phyloP scores from a whole-genome alignment of 108 stramenopile genomes.

The Skeletonema tropicum region DNA sequence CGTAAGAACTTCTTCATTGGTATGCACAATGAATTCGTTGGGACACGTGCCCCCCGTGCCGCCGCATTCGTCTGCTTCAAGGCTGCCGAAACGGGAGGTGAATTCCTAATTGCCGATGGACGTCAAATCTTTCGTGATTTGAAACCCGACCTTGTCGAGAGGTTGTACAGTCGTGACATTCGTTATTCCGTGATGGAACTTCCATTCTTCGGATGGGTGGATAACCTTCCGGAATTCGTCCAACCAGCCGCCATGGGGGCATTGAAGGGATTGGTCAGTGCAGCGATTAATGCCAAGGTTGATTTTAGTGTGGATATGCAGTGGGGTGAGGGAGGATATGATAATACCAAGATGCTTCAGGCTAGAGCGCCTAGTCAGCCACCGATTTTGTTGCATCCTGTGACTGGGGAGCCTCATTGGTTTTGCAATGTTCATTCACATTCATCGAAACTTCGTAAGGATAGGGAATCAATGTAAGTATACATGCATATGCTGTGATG shows the following conservation, averaged over 20 bases:
- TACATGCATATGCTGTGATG: slow-evolving; percentile 1
- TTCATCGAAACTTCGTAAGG: slow-evolving; percentile 80
- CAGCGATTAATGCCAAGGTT: slow-evolving; percentile 90
- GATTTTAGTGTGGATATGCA: slow-evolving; percentile 86
- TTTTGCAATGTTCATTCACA: slow-evolving; percentile 94
- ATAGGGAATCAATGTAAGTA: slow-evolving; percentile 82
- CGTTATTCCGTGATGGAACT: slow-evolving; percentile 91
- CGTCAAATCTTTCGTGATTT: slow-evolving; percentile 81
- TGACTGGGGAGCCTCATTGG: slow-evolving; percentile 89
- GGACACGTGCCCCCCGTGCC: slow-evolving; percentile 86
- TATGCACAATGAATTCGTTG: slow-evolving; percentile 95
- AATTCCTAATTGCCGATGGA: slow-evolving; percentile 90
- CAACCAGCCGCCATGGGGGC: slow-evolving; percentile 67
- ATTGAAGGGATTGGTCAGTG: slow-evolving; percentile 65
- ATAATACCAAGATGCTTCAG: slow-evolving; percentile 85
- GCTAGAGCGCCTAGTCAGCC: slow-evolving; percentile 87
- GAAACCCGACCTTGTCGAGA: slow-evolving; percentile 68
- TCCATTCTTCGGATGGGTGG: slow-evolving; percentile 90
- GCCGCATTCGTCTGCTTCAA: slow-evolving; percentile 94
- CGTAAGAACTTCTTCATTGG: slow-evolving; percentile 93
- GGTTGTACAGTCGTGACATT: slow-evolving; percentile 79
- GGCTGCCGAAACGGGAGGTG: slow-evolving; percentile 87
- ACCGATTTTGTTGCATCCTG: slow-evolving; percentile 85
- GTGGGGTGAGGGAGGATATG: slow-evolving; percentile 87
- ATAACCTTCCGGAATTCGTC: slow-evolving; percentile 67